Evolutionary conservation across 2,329 filamentous ascomycete genomes (phyloP).

Genomic region (Xylariaceae sp.): DNA sequence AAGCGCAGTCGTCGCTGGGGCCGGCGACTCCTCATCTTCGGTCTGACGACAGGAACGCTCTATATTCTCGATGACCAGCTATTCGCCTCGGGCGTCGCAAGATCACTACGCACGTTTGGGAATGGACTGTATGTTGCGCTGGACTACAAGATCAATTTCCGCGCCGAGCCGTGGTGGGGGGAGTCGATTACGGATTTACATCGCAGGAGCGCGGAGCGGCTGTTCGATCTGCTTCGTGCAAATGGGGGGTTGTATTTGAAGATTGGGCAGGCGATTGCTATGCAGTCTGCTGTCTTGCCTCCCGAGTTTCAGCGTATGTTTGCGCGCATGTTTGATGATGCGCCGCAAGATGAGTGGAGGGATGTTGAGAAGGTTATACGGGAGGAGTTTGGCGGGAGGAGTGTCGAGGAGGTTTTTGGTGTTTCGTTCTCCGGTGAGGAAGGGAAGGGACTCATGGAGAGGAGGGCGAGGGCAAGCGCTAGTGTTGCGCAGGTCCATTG

Average conservation of each 20-base stretch:
- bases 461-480: conserved; percentile 67
- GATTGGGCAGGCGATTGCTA: conserved; percentile 96
- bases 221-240: conserved; percentile 75
- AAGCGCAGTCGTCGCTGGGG: conserved; percentile 69
- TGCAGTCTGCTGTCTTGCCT: conserved; percentile 93
- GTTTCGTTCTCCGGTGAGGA: conserved; percentile 75
- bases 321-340: conserved; percentile 93
- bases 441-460: conserved; percentile 63
- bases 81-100: conserved; percentile 75
- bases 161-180: conserved; percentile 70
- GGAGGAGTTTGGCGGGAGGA: conserved; percentile 82
- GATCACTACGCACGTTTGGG: conserved; percentile 78
- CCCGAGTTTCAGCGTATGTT: conserved; percentile 98
- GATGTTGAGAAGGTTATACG: conserved; percentile 82
- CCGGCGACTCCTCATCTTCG: conserved; percentile 67
- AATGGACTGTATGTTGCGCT: conserved; percentile 76
- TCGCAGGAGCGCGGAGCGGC: conserved; percentile 74
- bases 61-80: conserved; percentile 70
- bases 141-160: conserved; percentile 97
- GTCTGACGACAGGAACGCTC: conserved; percentile 55
- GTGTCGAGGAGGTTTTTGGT: conserved; percentile 87
- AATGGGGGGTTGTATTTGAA: conserved; percentile 97
- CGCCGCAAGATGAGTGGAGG: conserved; percentile 85
- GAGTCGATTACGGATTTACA: conserved; percentile 77
- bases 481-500: conserved; percentile 97